Percentiles rank a stretch among this genome's conserved stretches.
These are phyloP conservation scores for Forsythia viridissima DNA, from an alignment of 257 asterid genomes.

Conservation along the genomic window DNA sequence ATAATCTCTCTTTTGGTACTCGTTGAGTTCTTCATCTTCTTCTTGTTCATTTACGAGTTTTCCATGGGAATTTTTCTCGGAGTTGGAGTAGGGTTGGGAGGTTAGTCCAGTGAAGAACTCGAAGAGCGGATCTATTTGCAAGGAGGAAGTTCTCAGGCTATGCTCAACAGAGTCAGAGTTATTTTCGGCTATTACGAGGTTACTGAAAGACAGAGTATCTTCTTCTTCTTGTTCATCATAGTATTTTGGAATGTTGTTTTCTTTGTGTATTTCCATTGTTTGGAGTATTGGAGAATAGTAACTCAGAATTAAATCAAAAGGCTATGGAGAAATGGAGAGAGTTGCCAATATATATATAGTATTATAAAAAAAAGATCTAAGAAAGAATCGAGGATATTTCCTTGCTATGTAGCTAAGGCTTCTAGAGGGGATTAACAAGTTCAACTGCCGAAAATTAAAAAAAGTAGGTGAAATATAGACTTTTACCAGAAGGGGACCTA, in stretches of 20 bases:
- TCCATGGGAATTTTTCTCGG: slow-evolving; percentile 39
- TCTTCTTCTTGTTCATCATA: slow-evolving; percentile 24
- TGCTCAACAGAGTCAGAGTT: slow-evolving; percentile 8
- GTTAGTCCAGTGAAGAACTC: slow-evolving; percentile 26
- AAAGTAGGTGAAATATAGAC: no score
- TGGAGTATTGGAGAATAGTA: neutral
- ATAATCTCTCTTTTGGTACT: slow-evolving; percentile 43
- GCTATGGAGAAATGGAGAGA: neutral
- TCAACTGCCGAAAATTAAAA: no score
- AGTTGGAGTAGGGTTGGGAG: slow-evolving; percentile 19
- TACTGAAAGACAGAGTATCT: slow-evolving; percentile 45
- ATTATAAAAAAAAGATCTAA: no score
- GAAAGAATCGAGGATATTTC: neutral
- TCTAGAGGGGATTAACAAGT: neutral
- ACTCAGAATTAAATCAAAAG: neutral
- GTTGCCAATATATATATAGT: neutral
- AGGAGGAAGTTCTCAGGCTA: slow-evolving; percentile 27
- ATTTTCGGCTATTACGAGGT: slow-evolving; percentile 25
- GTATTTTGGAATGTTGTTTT: slow-evolving; percentile 6
- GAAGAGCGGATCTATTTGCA: slow-evolving; percentile 33
- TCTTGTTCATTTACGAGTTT: slow-evolving; percentile 29
- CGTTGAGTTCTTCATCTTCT: slow-evolving; percentile 28
- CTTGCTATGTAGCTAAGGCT: slow-evolving; percentile 10
- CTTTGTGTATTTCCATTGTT: slow-evolving; percentile 23
- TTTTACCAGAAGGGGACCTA: no score